Base-by-base conservation (phyloP, 2,329 filamentous ascomycete species). In the Neopestalotiopsis clavispora region DNA sequence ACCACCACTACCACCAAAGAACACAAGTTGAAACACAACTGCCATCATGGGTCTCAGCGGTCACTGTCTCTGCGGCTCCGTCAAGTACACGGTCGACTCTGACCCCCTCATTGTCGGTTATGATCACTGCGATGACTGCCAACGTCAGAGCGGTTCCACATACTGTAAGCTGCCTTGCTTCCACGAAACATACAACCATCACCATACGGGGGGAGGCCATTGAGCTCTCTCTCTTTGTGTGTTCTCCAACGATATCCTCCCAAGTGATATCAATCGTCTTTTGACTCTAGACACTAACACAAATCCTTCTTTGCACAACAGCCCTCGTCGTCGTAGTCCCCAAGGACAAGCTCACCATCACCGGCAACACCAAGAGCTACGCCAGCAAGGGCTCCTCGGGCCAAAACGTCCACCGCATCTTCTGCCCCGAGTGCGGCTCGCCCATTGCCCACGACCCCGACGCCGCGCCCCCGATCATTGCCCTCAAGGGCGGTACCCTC, bases 71-170 rank as follows among this genome's bases (percentile, higher is more conserved):
- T 92, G 90, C 86, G 90, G 90, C 78, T 86, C 88, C 75, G 88
- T 92, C 81, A 92, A 90, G 77, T 94, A 94, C 85, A 85, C 85
- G 77, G 84, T 86, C 73, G 76, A 79, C 67, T 74, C 75, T 59
- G 73, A 74, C 3, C 77, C 77, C 62, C 69, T 76, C 71, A 75
- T 79, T 69, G 81, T 87, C 65, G 90, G 86, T 72, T 92, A 92
- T 78, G 91, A 92, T 77, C 90, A 92, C 84, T 92, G 90, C 75
- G 90, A 92, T 76, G 90, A 92, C 81, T 92, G 90, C 85, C 90
- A 92, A 81, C 89, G 90, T 76, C 90, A 92, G 81, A 87, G 81
- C 65, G 90, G 90, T 72, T 91, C 89, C 20, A 91, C 90, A 69
- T 92, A 92, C 80, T 92, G 88, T 90, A 80, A 71, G 86, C 20